Base-by-base conservation (phyloP, 345 rosid species). In the Populus ilicifolia region DNA sequence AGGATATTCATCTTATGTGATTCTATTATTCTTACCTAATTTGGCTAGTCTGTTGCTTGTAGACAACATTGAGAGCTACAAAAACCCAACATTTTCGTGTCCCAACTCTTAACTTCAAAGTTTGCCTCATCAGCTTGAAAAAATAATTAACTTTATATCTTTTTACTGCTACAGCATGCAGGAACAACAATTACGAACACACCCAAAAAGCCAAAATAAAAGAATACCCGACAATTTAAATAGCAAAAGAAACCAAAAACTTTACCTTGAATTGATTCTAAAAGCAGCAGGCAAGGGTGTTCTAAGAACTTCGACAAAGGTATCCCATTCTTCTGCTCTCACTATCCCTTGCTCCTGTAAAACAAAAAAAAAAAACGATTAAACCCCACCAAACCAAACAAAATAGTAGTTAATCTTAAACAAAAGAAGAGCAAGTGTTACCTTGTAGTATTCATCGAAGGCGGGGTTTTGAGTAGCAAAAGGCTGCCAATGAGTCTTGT, bases 251-350 rank as follows among this genome's bases (percentile, higher is more conserved):
- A 36, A 67, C 20, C 65, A 50, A 12, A 27, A 8, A 48, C 6
- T 13, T 16, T 63, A 90, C 99, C 93, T 91, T 35, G 98, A 90
- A 77, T 96, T 92, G 69, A 96, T 94, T 80, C 99, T 85, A 86
- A 96, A 96, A 78, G 98, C 97, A 74, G 98, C 89, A n/a, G 98
- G 98, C 85, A 96, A 85, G 2, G 99, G 97, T 35, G 88, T 92
- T 7, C 93, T 90, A 73, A 96, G 97, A 81, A 84, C 56, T 61
- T 88, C 92, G 41, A 90, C 79, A 74, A 96, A 92, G 20, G 83
- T 76, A 71, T 92, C 94, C 99, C 97, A 93, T 76, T 96, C 99
- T 38, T 96, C 90, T 20, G 85, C 71, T 9, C 86, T 71, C 78
- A 93, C 95, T 56, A 93, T 88, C 70, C 87, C 86, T 93, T 96